Base-by-base conservation (phyloP, 805 yeast genomes). In the Sugiyamaella mastotermitis region DNA sequence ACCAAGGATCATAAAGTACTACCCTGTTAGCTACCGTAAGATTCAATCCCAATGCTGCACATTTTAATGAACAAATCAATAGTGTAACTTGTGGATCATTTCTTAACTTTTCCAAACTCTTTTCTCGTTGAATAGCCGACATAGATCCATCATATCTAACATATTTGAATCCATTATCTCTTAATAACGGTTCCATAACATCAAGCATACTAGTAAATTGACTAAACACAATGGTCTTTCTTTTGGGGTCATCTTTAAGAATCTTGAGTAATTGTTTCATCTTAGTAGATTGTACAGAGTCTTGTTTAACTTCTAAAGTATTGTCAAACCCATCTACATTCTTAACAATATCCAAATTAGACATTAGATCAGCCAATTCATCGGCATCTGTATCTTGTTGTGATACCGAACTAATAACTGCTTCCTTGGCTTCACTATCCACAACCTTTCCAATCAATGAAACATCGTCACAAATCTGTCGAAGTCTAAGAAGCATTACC, bases 191-290 rank as follows among this genome's bases (percentile, higher is more conserved):
- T 15, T 44, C 61, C 4, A 66, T 16, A 11, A 57, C 33, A 4
- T 52, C 51, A 22, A 69, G 53, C 53, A 66, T 49, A 5, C 57
- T 44, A 23, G 65, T 60, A 41, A 68, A 69, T 37, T 65, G 68
- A 6, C 76, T 69, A 44, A 69, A 69, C 1, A 69, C 51, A 34
- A 70, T 69, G 2, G 73, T 68, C 42, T 69, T 67, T 17, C 72
- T 59, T 10, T 28, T 34, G 10, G 53, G 50, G 15, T 64, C 64
- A 16, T 49, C 39, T 18, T 43, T 38, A 33, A 71, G 47, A 4
- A 71, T 55, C 28, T 52, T 46, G 17, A 66, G 33, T 4, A 71
- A 39, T 20, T 53, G 52, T 22, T 45, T 42, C 6, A 63, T 57
- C 40, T 71, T 71, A n/a, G 69, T 47, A 40, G 65, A 51, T 29